Percentiles rank a stretch among this genome's conserved stretches.
Evolutionary conservation across 2,329 filamentous ascomycete species (phyloP).

Genomic region (Pseudogymnoascus pannorum): DNA sequence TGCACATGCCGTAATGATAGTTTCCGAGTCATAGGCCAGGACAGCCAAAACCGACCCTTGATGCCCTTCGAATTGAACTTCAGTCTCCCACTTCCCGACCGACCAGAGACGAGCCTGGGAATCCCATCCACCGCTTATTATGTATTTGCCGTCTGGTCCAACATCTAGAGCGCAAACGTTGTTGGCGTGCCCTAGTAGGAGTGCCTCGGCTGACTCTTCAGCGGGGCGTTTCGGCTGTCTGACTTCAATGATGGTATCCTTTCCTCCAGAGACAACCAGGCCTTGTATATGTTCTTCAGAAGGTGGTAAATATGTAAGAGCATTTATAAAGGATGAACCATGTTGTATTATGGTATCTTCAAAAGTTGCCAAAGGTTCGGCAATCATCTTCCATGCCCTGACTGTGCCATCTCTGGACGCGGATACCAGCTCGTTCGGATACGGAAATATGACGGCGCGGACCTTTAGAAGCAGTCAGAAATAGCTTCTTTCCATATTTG

Average conservation of each 20-base stretch:
- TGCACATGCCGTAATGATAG: conserved; percentile 84
- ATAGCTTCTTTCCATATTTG: conserved; percentile 7
- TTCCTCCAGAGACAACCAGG: conserved; percentile 78
- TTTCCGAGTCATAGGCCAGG: conserved; percentile 69
- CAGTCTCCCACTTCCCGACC: conserved; percentile 75
- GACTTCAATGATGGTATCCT: conserved; percentile 89
- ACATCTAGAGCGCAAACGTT: conserved; percentile 87
- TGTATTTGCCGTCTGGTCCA: conserved; percentile 60
- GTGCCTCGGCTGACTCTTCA: conserved; percentile 72
- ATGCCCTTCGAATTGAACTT: conserved; percentile 66
- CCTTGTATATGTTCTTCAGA: conserved; percentile 61
- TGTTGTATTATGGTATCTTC: conserved; percentile 73
- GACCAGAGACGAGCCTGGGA: conserved; percentile 79
- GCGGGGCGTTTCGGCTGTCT: conserved; percentile 60
- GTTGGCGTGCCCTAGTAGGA: conserved; percentile 77
- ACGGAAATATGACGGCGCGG: conserved; percentile 74
- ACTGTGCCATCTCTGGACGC: conserved; percentile 90
- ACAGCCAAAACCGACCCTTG: conserved; percentile 87
- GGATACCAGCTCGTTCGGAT: conserved; percentile 65
- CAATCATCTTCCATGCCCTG: conserved; percentile 69
- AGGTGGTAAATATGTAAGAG: conserved; percentile 67
- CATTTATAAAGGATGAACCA: conserved; percentile 81
- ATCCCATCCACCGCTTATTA: conserved; percentile 95
- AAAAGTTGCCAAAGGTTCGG: conserved; percentile 60
- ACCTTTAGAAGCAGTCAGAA: conserved; percentile 50